A percentile compares a stretch with the other conserved stretches of the same genome.
Evolutionary conservation across 768 basidiomycete genomes (phyloP).

Genomic region (Cantharellus anzutake): DNA sequence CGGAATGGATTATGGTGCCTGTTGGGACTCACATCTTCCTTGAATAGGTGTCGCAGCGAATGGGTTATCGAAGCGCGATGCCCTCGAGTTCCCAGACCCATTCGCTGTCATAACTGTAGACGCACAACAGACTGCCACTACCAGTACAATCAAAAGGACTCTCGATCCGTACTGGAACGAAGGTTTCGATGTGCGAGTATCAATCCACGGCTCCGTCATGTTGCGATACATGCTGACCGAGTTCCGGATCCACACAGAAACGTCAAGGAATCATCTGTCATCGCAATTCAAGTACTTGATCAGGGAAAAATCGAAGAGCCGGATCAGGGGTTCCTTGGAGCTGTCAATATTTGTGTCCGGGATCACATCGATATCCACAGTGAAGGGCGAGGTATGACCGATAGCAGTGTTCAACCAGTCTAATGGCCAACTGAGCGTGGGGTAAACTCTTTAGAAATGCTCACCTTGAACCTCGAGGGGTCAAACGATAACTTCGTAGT

Average conservation of each 20-base stretch:
- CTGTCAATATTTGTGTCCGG: conserved; percentile 85
- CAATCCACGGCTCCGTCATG: neutral
- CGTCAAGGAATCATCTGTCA: conserved; percentile 93
- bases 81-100: conserved; percentile 90
- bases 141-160: conserved; percentile 91
- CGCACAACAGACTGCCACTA: conserved; percentile 92
- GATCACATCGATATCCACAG: conserved; percentile 83
- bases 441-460: conserved; percentile 48
- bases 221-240: neutral
- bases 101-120: conserved; percentile 98
- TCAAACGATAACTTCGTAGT: conserved; percentile 98
- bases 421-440: neutral
- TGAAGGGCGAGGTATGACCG: conserved; percentile 69
- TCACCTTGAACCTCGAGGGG: conserved; percentile 90
- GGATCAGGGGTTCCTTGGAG: conserved; percentile 95
- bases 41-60: conserved; percentile 85
- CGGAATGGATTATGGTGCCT: neutral
- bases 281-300: conserved; percentile 97
- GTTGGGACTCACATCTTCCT: neutral
- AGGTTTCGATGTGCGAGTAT: conserved; percentile 81
- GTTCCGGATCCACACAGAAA: conserved; percentile 29
- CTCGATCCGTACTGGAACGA: conserved; percentile 96
- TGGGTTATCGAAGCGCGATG: conserved; percentile 82
- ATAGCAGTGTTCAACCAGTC: neutral
- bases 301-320: conserved; percentile 97